phyloP scores from a whole-genome alignment of 352 stramenopile species.

The Blastocystis sp. region DNA sequence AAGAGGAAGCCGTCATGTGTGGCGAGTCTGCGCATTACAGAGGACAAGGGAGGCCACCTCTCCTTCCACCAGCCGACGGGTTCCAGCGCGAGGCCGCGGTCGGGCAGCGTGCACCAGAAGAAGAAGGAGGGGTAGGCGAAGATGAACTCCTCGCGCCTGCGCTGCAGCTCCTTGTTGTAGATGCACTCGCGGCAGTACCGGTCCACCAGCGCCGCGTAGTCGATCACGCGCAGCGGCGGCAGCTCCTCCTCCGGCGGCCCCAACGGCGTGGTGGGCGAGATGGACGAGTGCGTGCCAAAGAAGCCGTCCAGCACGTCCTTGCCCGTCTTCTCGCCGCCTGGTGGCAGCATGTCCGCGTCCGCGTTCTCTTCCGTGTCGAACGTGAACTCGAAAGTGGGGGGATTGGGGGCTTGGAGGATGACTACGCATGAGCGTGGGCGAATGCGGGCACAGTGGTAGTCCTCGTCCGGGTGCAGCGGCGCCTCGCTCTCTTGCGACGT shows the following conservation, averaged over 20 bases:
- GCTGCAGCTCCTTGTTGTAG: not conserved
- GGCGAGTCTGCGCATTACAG: not conserved
- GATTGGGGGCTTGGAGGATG: not conserved
- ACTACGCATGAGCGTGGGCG: not conserved
- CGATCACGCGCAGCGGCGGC: constrained; percentile 13
- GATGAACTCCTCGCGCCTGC: not conserved
- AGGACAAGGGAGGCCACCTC: not conserved
- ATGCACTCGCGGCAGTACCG: not conserved
- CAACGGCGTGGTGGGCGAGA: not conserved
- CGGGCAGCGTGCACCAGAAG: constrained; percentile 36
- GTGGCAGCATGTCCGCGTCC: not conserved
- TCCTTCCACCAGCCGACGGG: not conserved
- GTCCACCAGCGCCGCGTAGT: constrained; percentile 13
- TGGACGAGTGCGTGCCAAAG: not conserved
- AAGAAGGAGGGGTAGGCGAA: constrained; percentile 22
- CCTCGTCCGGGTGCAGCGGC: not conserved
- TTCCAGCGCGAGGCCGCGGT: not conserved
- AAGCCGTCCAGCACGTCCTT: constrained; percentile 18
- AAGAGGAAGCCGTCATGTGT: constrained; percentile 13
- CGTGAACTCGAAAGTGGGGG: not conserved
- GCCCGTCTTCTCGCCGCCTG: not conserved
- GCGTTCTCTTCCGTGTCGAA: not conserved
- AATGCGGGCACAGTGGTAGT: not conserved
- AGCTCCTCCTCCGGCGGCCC: not conserved
- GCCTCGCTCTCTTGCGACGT: too few species aligned